Conservation (phyloP, 1,139 yeast species). For the Yamadazyma dendronema region DNA sequence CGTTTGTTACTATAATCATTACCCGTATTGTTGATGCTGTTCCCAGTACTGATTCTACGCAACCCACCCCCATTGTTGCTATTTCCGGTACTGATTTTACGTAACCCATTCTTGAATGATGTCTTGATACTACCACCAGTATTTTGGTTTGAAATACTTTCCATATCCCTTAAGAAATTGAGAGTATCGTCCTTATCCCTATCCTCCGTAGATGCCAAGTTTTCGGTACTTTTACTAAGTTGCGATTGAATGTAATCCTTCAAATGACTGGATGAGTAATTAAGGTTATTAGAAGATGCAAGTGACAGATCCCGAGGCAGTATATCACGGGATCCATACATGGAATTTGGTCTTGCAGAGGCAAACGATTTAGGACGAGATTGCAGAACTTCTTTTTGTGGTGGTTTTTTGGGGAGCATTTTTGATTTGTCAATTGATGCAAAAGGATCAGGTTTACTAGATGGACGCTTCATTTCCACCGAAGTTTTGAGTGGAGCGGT, state of each 20-base stretch:
- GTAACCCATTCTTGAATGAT: slow-evolving; percentile 31
- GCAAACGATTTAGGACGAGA: slow-evolving; percentile 22
- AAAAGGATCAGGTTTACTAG: slow-evolving; percentile 30
- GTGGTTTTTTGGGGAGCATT: slow-evolving; percentile 15
- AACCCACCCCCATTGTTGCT: slow-evolving; percentile 17
- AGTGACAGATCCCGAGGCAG: too few species aligned
- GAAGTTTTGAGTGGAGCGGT: not conserved
- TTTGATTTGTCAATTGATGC: slow-evolving; percentile 39
- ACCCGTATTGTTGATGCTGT: slow-evolving; percentile 21
- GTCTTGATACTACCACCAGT: slow-evolving; percentile 49
- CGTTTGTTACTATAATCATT: slow-evolving; percentile 25
- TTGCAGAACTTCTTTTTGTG: too few species aligned
- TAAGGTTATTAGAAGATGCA: slow-evolving; percentile 16
- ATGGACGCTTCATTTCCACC: not conserved
- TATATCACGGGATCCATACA: slow-evolving; percentile 13
- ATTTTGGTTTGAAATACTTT: slow-evolving; percentile 31
- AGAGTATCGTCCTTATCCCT: slow-evolving; percentile 27
- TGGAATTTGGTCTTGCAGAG: slow-evolving; percentile 11
- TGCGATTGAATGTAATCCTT: slow-evolving; percentile 38
- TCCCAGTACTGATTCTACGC: too few species aligned
- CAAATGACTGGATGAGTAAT: slow-evolving; percentile 19
- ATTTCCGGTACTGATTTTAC: slow-evolving; percentile 44
- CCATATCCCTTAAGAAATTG: slow-evolving; percentile 59
- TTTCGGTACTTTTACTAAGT: slow-evolving; percentile 25
- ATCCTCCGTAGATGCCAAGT: slow-evolving; percentile 16